Base-by-base conservation (phyloP, 176 grass and related monocot species). In the Oryza rufipogon region DNA sequence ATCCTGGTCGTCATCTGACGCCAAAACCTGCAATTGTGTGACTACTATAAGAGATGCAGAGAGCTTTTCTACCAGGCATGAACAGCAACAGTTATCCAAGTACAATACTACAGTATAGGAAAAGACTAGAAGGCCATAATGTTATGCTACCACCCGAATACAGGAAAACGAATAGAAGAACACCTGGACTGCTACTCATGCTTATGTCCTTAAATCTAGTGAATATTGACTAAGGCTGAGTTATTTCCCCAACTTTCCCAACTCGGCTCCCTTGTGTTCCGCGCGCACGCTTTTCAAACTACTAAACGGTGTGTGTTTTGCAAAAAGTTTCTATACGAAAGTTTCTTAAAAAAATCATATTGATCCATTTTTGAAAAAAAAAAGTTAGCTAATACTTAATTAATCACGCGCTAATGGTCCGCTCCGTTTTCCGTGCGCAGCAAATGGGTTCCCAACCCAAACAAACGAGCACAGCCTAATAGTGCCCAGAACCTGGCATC, bases 1-100 rank as follows among this genome's bases (percentile, higher is more conserved):
- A 87, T 94, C 96, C 73, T 89, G 90, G 66, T 98, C 96, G 76
- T 98, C 88, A 78, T 98, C 96, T 79, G 93, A 96, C 78, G 96
- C 93, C 56, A 92, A 94, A 67, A 95, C 96, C 96, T 98, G 74
- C 47, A 76, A 82, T 77, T 72, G 60, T 32, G 32, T 56, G 76
- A 61, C 74, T 47, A 86, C 42, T 51, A 86, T 77, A 85, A 25
- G 15, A 39, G 81, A 67, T 33, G n/a, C 26, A 85, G 58, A 76
- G 20, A 80, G 11, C 41, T 14, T 64, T 73, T 73, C 56, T 83
- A 73, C 30, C 32, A 73, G 54, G 26, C 41, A 9, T 78, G 56
- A 77, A 70, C n/a, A 10, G 82, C 16, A 44, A 77, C 10, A 14
- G 4, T 32, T 52, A 54, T 42, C 3, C 66, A 44, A 81, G 25